phyloP scores from a whole-genome alignment of 2,329 filamentous ascomycete species.

The Zymoseptoria crescenta region DNA sequence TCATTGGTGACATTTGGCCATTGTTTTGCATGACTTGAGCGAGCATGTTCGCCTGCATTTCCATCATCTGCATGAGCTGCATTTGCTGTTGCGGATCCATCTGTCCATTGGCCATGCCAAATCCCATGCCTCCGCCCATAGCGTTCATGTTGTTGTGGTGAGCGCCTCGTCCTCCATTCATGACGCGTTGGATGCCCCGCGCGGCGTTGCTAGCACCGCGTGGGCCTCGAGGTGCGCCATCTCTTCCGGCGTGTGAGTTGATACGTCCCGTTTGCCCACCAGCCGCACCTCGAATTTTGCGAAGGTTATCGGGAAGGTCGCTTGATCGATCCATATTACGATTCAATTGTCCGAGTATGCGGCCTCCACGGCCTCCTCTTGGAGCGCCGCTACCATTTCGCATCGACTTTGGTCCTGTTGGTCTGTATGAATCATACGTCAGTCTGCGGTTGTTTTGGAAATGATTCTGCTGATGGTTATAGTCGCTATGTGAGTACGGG shows the following conservation, averaged over 20 bases:
- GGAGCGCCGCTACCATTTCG: constrained; percentile 55
- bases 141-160: constrained; percentile 14
- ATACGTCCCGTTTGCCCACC: constrained; percentile 61
- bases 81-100: constrained; percentile 62
- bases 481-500: background rate
- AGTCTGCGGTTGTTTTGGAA: background rate
- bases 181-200: constrained; percentile 34
- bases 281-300: constrained; percentile 64
- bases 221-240: constrained; percentile 60
- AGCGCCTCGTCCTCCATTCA: constrained; percentile 23
- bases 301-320: constrained; percentile 59
- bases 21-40: constrained; percentile 50
- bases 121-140: constrained; percentile 36
- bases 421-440: constrained; percentile 46
- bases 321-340: constrained; percentile 70
- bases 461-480: constrained; percentile 8
- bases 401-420: constrained; percentile 93
- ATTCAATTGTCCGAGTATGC: constrained; percentile 66
- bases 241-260: constrained; percentile 62
- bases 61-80: constrained; percentile 55
- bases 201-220: constrained; percentile 40
- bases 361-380: constrained; percentile 57
- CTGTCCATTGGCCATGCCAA: constrained; percentile 39
- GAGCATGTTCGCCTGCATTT: constrained; percentile 76
- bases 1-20: constrained; percentile 33